Evolutionary conservation across 192 early-diverging fungal species (phyloP).

Genomic region (Coemansia sp.): DNA sequence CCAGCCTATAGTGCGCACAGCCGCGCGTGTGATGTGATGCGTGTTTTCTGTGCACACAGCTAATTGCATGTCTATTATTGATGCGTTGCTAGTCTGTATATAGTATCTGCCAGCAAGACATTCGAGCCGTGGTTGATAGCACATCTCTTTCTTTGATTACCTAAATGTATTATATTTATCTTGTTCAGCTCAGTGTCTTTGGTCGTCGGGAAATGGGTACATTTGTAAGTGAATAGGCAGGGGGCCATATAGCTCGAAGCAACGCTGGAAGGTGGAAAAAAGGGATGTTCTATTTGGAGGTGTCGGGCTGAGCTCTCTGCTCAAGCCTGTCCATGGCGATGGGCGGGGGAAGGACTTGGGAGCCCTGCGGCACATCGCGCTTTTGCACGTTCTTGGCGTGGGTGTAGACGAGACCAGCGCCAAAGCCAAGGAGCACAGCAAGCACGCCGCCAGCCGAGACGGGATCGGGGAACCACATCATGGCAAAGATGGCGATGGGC

Average conservation of each 20-base stretch:
- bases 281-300: constrained; percentile 21
- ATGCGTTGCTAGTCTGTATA: no score
- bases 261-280: constrained; percentile 11
- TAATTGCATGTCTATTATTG: not conserved
- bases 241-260: not conserved
- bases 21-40: not conserved
- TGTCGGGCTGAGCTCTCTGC: constrained; percentile 1
- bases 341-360: constrained; percentile 50
- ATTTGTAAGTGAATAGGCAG: not conserved
- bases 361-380: constrained; percentile 54
- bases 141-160: no score
- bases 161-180: not conserved
- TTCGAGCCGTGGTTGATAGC: no score
- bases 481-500: constrained; percentile 93
- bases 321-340: constrained; percentile 54
- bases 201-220: no score
- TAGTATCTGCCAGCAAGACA: no score
- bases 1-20: not conserved
- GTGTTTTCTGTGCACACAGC: not conserved
- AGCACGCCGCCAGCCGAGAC: constrained; percentile 80
- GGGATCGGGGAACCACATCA: constrained; percentile 92
- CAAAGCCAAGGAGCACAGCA: constrained; percentile 87
- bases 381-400: constrained; percentile 70
- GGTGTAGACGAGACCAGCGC: constrained; percentile 75
- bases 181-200: no score